phyloP scores from a whole-genome alignment of 2,329 filamentous ascomycete species.

The Chrysoporthe austroafricana region DNA sequence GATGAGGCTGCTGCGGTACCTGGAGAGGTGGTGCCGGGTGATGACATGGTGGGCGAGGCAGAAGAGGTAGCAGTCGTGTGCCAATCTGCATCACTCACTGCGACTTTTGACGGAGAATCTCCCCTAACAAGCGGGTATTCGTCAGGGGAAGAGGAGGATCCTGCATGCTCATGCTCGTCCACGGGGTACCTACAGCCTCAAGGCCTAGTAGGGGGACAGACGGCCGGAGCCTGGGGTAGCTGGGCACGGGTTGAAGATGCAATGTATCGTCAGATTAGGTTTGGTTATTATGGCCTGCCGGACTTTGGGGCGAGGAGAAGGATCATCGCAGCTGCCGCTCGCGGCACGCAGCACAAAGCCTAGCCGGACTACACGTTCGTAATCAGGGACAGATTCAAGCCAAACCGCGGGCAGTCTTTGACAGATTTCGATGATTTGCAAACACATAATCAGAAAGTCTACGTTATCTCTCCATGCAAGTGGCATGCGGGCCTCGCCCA shows the following conservation, averaged over 20 bases:
- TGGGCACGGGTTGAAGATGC: constrained; percentile 18
- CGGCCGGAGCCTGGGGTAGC: neutral
- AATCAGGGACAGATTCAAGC: neutral
- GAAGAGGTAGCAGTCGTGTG: neutral
- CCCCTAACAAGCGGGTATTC: constrained; percentile 4
- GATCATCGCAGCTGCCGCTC: neutral
- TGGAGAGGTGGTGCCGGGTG: neutral
- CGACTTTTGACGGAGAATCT: neutral
- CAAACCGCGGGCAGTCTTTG: neutral
- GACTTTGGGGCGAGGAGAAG: constrained; percentile 25
- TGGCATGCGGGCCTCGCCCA: neutral
- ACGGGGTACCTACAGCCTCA: constrained; percentile 13
- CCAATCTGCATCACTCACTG: neutral
- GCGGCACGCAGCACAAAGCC: too few species aligned
- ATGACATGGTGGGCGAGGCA: neutral
- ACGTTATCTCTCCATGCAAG: neutral
- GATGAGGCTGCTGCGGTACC: neutral
- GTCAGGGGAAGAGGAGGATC: constrained; percentile 12
- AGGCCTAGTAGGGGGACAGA: neutral
- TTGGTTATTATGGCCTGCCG: constrained; percentile 21
- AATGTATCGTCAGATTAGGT: constrained; percentile 14
- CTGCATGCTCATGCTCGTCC: neutral
- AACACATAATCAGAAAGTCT: neutral
- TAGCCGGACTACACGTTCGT: neutral
- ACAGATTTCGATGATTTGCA: neutral